A percentile compares a stretch with the other conserved stretches of the same genome.
These are phyloP conservation scores for Massarina eburnea DNA, from an alignment of 2,329 filamentous ascomycete species.

Conservation along the genomic window DNA sequence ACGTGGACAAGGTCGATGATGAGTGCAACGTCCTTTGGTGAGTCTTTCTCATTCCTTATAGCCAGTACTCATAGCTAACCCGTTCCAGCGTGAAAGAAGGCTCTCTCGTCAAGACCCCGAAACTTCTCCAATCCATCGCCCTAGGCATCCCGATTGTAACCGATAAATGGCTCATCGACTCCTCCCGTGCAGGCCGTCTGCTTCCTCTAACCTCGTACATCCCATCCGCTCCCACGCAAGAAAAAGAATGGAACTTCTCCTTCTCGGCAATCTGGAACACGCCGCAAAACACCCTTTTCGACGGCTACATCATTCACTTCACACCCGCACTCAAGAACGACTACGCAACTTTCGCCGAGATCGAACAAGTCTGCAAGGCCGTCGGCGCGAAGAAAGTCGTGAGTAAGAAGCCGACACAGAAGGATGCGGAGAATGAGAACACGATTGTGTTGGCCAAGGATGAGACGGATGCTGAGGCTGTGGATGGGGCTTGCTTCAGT, in stretches of 20 bases:
- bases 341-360: conserved; percentile 39
- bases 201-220: conserved; percentile 39
- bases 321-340: conserved; percentile 43
- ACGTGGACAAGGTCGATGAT: conserved; percentile 35
- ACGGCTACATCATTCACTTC: conserved; percentile 53
- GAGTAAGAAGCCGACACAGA: conserved; percentile 22
- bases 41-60: conserved; percentile 5
- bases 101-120: conserved; percentile 46
- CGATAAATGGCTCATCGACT: conserved; percentile 50
- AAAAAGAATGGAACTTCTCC: conserved; percentile 44
- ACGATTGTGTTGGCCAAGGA: conserved; percentile 44
- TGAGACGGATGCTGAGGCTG: conserved; percentile 30
- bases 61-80: conserved; percentile 14
- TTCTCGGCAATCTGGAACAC: conserved; percentile 34
- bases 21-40: conserved; percentile 38
- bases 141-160: conserved; percentile 49
- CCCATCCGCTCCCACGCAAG: conserved; percentile 35
- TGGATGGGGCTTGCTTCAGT: conserved; percentile 36
- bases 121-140: conserved; percentile 48
- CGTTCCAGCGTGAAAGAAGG: conserved; percentile 40
- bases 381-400: conserved; percentile 42
- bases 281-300: conserved; percentile 50
- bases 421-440: conserved; percentile 16
- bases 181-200: conserved; percentile 37
- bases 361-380: conserved; percentile 41